Conservation (phyloP, 2,329 filamentous ascomycete genomes). For the Lomentospora prolificans region DNA sequence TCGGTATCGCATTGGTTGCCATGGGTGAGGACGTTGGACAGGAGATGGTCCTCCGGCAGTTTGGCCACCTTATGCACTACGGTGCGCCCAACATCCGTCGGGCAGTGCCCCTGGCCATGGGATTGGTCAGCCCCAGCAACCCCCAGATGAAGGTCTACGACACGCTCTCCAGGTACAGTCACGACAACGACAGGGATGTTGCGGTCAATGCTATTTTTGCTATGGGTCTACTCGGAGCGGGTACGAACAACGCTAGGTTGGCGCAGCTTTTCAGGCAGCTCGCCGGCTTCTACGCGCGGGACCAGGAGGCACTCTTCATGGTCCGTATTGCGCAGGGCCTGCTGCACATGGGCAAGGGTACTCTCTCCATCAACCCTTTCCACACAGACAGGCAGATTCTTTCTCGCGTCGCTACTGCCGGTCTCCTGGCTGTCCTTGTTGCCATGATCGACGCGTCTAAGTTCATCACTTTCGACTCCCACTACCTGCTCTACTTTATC, state of each 20-base stretch:
- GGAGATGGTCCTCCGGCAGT: slow-evolving; percentile 96
- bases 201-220: slow-evolving; percentile 98
- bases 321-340: slow-evolving; percentile 96
- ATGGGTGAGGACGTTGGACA: slow-evolving; percentile 99
- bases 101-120: slow-evolving; percentile 92
- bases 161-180: slow-evolving; percentile 90
- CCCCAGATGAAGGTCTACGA: slow-evolving; percentile 99
- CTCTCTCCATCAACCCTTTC: slow-evolving; percentile 93
- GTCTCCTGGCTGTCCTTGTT: slow-evolving; percentile 80
- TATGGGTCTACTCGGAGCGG: slow-evolving; percentile 93
- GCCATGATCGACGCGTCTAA: slow-evolving; percentile 94
- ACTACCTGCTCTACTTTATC: slow-evolving; percentile 96
- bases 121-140: slow-evolving; percentile 91
- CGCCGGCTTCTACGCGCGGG: slow-evolving; percentile 95
- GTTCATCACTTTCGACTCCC: slow-evolving; percentile 56
- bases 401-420: slow-evolving; percentile 81
- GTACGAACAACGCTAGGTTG: slow-evolving; percentile 94
- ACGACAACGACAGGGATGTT: slow-evolving; percentile 97
- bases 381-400: slow-evolving; percentile 96
- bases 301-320: slow-evolving; percentile 96
- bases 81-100: slow-evolving; percentile 95
- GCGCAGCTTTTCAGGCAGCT: slow-evolving; percentile 90
- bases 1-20: slow-evolving; percentile 85
- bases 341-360: slow-evolving; percentile 98
- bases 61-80: slow-evolving; percentile 98